Percentiles rank a stretch among this genome's conserved stretches.
Evolutionary conservation across 345 rosid species (phyloP).

Genomic region (Bruguiera gymnorhiza): DNA sequence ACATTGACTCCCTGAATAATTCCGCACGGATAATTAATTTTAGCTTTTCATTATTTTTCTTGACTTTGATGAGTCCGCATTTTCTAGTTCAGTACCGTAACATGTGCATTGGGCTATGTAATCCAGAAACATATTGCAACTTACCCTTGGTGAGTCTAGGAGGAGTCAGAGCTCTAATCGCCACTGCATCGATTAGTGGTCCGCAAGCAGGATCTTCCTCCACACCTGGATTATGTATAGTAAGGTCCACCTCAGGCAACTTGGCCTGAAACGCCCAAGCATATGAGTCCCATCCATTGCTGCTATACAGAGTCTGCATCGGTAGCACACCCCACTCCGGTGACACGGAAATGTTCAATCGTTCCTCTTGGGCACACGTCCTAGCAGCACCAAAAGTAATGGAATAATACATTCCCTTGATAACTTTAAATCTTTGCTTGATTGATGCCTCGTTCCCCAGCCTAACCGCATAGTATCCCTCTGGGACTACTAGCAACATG

Average conservation of each 20-base stretch:
- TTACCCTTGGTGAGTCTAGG: slow-evolving; percentile 33
- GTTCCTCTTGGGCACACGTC: slow-evolving; percentile 35
- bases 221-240: slow-evolving; percentile 37
- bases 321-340: slow-evolving; percentile 37
- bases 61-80: too few relatives aligned
- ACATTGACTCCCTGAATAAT: too few relatives aligned
- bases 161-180: slow-evolving; percentile 24
- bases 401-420: slow-evolving; percentile 30
- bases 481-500: slow-evolving; percentile 33
- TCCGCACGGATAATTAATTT: too few relatives aligned
- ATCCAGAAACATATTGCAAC: neutral
- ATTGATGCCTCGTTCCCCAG: slow-evolving; percentile 35
- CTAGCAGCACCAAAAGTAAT: slow-evolving; percentile 34
- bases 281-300: slow-evolving; percentile 40
- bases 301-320: slow-evolving; percentile 37
- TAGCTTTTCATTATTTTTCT: too few relatives aligned
- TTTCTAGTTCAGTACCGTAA: too few relatives aligned
- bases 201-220: slow-evolving; percentile 46
- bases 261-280: slow-evolving; percentile 35
- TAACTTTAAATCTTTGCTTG: slow-evolving; percentile 16
- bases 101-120: too few relatives aligned
- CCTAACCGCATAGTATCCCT: slow-evolving; percentile 26
- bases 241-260: slow-evolving; percentile 8
- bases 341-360: slow-evolving; percentile 20
- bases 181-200: slow-evolving; percentile 33